phyloP scores from a whole-genome alignment of 495 filamentous ascomycete species.

The Bathelium albidoporum region DNA sequence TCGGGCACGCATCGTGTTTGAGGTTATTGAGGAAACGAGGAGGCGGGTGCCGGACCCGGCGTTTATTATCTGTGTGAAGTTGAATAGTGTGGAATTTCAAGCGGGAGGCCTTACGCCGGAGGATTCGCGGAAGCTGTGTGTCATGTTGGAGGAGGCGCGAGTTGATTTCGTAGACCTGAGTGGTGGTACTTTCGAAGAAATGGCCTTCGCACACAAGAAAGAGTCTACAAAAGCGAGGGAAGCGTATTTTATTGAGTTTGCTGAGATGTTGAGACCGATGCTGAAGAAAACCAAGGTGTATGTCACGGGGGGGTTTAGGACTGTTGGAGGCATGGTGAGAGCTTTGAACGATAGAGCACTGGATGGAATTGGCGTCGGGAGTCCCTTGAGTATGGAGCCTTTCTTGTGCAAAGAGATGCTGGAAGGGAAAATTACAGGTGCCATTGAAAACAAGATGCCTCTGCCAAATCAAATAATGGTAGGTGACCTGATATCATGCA shows the following conservation, averaged over 20 bases:
- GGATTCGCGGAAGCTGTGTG: conserved; percentile 44
- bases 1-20: conserved; percentile 25
- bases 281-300: conserved; percentile 46
- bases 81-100: conserved; percentile 62
- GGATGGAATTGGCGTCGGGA: conserved; percentile 47
- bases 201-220: conserved; percentile 42
- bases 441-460: conserved; percentile 28
- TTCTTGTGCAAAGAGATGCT: conserved; percentile 41
- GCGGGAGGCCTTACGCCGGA: conserved; percentile 45
- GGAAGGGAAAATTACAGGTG: conserved; percentile 35
- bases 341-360: conserved; percentile 35
- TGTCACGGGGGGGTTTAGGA: conserved; percentile 52
- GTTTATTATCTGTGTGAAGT: conserved; percentile 55
- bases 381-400: conserved; percentile 44
- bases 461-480: conserved; percentile 22
- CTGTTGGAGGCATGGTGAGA: conserved; percentile 49
- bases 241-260: conserved; percentile 57
- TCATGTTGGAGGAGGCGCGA: conserved; percentile 40
- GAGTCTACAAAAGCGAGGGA: conserved; percentile 49
- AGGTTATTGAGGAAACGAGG: conserved; percentile 24
- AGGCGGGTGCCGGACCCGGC: conserved; percentile 15
- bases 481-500: conserved; percentile 32
- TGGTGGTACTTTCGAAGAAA: conserved; percentile 53
- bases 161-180: conserved; percentile 58
- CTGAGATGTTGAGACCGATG: conserved; percentile 44